Percentiles rank a stretch among this genome's conserved stretches.
Evolutionary conservation across 78 protist genomes (phyloP).

Genomic region (Dictyostelium purpureum): DNA sequence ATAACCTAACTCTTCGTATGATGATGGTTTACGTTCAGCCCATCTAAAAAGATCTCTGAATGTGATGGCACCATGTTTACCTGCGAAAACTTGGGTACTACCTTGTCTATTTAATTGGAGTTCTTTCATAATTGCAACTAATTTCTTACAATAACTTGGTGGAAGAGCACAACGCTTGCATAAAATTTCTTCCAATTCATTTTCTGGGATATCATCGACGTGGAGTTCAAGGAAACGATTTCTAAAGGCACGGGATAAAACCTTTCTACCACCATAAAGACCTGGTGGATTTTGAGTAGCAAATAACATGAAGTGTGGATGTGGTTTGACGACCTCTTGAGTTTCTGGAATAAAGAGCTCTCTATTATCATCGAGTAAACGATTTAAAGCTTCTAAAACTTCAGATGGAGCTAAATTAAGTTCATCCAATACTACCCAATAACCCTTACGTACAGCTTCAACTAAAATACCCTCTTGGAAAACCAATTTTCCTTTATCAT

Average conservation of each 20-base stretch:
- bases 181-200: slow-evolving; percentile 94
- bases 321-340: slow-evolving; percentile 94
- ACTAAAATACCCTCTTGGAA: slow-evolving; percentile 98
- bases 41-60: slow-evolving; percentile 99
- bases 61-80: slow-evolving; percentile 97
- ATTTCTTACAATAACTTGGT: slow-evolving; percentile 75
- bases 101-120: slow-evolving; percentile 80
- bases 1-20: slow-evolving; percentile 89
- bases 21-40: slow-evolving; percentile 91
- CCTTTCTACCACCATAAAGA: slow-evolving; percentile 99
- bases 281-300: slow-evolving; percentile 99
- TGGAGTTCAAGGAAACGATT: slow-evolving; percentile 98
- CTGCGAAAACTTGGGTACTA: slow-evolving; percentile 89
- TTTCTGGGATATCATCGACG: slow-evolving; percentile 95
- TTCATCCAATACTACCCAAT: slow-evolving; percentile 99
- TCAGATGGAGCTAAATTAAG: slow-evolving; percentile 99
- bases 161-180: slow-evolving; percentile 91
- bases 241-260: slow-evolving; percentile 96
- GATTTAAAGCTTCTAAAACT: slow-evolving; percentile 99
- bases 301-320: slow-evolving; percentile 97
- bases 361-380: slow-evolving; percentile 99
- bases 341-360: slow-evolving; percentile 99
- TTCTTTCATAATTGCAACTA: slow-evolving; percentile 92
- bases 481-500: slow-evolving; percentile 88
- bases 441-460: slow-evolving; percentile 96